Conservation (phyloP, 805 yeast genomes). For the Saturnispora kantuleensis region DNA sequence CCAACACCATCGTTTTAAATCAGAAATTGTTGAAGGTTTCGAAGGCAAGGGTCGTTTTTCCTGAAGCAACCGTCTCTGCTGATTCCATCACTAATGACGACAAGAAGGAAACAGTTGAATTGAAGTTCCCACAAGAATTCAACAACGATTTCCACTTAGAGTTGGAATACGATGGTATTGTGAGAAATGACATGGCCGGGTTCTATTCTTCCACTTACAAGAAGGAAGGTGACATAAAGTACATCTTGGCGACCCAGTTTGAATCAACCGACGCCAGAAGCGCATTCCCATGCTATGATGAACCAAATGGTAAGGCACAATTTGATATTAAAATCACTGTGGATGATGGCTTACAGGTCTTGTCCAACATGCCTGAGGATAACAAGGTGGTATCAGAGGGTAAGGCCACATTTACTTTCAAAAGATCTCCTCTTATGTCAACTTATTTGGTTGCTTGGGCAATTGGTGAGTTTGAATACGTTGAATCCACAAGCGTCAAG, state of each 20-base stretch:
- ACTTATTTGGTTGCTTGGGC: conserved; percentile 53
- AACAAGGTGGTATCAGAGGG: conserved; percentile 13
- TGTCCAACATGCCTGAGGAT: conserved; percentile 39
- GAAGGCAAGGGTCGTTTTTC: conserved; percentile 16
- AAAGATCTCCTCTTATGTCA: conserved; percentile 44
- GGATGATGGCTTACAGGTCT: conserved; percentile 27
- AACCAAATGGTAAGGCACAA: conserved; percentile 46
- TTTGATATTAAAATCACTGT: conserved; percentile 36
- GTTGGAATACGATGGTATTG: conserved; percentile 32
- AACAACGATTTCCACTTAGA: conserved; percentile 24
- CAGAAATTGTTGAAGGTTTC: conserved; percentile 33
- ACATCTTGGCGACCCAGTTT: conserved; percentile 44
- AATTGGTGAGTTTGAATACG: conserved; percentile 44
- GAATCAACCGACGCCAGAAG: conserved; percentile 52
- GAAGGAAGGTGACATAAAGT: conserved; percentile 27
- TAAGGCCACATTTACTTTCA: conserved; percentile 28
- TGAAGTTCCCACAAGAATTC: conserved; percentile 36
- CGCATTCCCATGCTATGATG: conserved; percentile 51
- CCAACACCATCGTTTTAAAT: conserved; percentile 39
- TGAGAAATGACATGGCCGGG: conserved; percentile 49
- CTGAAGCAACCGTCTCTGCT: conserved; percentile 21
- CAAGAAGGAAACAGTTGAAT: conserved; percentile 51
- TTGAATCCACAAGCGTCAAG: conserved; percentile 35
- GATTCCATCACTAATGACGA: conserved; percentile 18
- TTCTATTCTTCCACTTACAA: conserved; percentile 40